Evolutionary conservation across 306 rosid genomes (phyloP).

Genomic region (Begonia fuchsioides): DNA sequence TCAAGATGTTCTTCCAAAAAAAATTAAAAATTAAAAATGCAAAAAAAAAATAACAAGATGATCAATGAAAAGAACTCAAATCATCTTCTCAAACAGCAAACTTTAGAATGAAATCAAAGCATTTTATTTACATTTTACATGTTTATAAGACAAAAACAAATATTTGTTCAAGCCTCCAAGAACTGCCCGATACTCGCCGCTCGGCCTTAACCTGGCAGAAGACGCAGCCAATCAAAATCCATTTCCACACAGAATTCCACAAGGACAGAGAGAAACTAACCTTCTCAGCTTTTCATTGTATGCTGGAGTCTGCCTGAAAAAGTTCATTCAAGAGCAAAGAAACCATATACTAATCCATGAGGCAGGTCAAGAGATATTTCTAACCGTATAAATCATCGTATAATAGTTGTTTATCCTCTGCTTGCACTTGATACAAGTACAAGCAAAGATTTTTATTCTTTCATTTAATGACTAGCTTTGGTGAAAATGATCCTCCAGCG

Average conservation of each 20-base stretch:
- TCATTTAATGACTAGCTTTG: conserved; percentile 28
- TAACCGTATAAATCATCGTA: no score
- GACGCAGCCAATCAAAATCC: no score
- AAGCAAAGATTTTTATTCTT: conserved; percentile 24
- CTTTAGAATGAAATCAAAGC: neutral
- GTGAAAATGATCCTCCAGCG: conserved; percentile 20
- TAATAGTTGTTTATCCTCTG: conserved; percentile 10
- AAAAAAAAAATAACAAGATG: neutral
- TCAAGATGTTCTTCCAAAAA: neutral
- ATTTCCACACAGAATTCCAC: no score
- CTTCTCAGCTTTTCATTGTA: no score
- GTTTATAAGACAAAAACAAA: neutral
- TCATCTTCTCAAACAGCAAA: neutral
- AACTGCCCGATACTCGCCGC: no score
- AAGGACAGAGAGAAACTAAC: no score
- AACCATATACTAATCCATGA: neutral
- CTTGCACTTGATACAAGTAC: conserved; percentile 16
- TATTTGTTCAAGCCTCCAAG: no score
- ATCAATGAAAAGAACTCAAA: neutral
- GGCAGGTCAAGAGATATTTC: neutral
- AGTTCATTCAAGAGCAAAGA: no score
- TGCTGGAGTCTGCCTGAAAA: no score
- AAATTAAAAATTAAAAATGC: neutral
- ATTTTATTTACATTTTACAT: neutral
- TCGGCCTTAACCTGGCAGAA: no score